Conservation (phyloP, 768 basidiomycete genomes). For the Lactarius tabidus region DNA sequence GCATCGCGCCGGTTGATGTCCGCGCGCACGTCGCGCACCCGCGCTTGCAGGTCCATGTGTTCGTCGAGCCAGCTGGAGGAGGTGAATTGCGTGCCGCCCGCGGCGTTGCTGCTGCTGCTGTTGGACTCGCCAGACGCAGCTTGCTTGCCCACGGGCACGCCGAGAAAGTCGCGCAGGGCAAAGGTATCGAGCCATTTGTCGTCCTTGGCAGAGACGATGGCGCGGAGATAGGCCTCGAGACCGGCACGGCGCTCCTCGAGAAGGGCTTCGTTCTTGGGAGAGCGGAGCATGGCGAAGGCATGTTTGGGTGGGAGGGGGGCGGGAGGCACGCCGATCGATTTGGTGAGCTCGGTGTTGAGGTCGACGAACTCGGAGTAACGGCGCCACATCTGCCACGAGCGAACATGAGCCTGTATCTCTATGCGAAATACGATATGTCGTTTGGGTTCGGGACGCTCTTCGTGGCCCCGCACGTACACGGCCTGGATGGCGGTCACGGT, state of each 20-base stretch:
- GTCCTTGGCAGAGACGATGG: constrained; percentile 79
- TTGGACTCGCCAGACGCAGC: not conserved
- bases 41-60: constrained; percentile 70
- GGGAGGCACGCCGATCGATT: constrained; percentile 75
- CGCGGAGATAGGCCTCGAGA: constrained; percentile 81
- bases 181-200: constrained; percentile 75
- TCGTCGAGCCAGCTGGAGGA: constrained; percentile 87
- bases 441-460: constrained; percentile 66
- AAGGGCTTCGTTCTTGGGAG: constrained; percentile 52
- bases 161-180: constrained; percentile 84
- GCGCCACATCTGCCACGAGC: constrained; percentile 91
- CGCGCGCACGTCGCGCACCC: constrained; percentile 77
- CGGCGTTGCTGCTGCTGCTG: constrained; percentile 29
- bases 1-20: constrained; percentile 87
- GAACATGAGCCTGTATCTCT: constrained; percentile 80
- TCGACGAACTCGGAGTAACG: constrained; percentile 95
- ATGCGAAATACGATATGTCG: constrained; percentile 81
- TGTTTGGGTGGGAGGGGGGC: constrained; percentile 82
- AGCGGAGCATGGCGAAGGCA: constrained; percentile 60
- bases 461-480: constrained; percentile 62
- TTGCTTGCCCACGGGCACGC: constrained; percentile 63
- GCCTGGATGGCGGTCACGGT: constrained; percentile 74
- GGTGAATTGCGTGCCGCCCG: constrained; percentile 51
- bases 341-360: constrained; percentile 75
- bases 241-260: constrained; percentile 74